These are phyloP conservation scores for Trichoderma polysporum DNA, from an alignment of 2,329 filamentous ascomycete genomes.

Conservation along the genomic window DNA sequence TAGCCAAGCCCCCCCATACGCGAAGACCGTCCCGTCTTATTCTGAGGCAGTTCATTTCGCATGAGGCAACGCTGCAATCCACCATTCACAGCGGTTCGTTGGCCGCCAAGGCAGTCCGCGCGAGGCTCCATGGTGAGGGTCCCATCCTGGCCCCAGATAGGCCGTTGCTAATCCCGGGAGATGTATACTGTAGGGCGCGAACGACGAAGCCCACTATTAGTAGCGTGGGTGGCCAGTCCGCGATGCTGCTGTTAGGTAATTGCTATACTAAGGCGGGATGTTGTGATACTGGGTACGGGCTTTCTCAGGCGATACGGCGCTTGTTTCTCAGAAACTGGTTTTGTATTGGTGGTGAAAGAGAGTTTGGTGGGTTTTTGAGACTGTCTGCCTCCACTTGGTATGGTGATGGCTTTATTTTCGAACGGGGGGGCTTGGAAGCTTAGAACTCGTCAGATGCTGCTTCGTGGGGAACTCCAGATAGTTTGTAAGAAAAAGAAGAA, in stretches of 20 bases:
- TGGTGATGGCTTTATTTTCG: neutral
- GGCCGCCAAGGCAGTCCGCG: conserved; percentile 8
- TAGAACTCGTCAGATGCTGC: neutral
- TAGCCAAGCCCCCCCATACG: neutral
- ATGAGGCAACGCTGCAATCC: neutral
- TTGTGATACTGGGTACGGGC: neutral
- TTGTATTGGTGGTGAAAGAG: conserved; percentile 5
- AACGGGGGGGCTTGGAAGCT: neutral
- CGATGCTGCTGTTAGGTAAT: conserved; percentile 16
- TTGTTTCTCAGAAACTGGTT: neutral
- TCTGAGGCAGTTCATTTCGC: neutral
- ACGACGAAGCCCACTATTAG: neutral
- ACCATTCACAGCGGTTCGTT: neutral
- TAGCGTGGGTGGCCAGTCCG: neutral
- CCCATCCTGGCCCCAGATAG: conserved; percentile 9
- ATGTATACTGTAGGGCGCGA: neutral
- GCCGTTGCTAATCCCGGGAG: conserved; percentile 2
- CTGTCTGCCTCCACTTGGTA: conserved; percentile 1
- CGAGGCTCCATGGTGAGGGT: neutral
- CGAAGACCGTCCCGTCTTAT: neutral
- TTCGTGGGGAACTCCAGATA: neutral
- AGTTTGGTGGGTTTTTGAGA: conserved; percentile 1
- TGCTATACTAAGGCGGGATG: neutral
- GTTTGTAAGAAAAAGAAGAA: neutral
- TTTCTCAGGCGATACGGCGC: neutral